These are phyloP conservation scores for Cladosporium oxysporum DNA, from an alignment of 2,329 filamentous ascomycete species.

Conservation along the genomic window DNA sequence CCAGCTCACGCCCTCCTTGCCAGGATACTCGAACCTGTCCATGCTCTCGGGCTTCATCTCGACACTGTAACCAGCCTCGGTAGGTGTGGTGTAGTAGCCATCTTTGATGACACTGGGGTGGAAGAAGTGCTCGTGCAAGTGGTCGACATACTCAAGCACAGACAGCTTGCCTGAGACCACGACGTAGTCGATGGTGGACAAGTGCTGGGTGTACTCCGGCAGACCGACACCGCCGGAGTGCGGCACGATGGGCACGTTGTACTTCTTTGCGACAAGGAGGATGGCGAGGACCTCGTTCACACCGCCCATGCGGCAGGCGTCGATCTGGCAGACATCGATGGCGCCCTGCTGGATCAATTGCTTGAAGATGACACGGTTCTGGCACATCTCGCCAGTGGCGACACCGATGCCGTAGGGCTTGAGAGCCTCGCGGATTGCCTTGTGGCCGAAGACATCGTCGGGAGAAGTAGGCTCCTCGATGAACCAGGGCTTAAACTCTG, in stretches of 20 bases:
- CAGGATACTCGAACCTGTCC: conserved; percentile 76
- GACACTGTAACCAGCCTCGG: conserved; percentile 81
- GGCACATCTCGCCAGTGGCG: conserved; percentile 92
- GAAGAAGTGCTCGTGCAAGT: conserved; percentile 90
- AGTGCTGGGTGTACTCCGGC: conserved; percentile 90
- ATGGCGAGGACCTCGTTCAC: conserved; percentile 94
- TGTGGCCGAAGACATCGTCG: conserved; percentile 87
- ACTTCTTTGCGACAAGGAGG: conserved; percentile 79
- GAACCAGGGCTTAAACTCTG: conserved; percentile 86
- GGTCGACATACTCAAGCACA: conserved; percentile 88
- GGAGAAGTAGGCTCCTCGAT: conserved; percentile 93
- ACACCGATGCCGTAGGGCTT: conserved; percentile 75
- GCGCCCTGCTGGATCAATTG: conserved; percentile 78
- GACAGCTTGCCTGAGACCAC: conserved; percentile 74
- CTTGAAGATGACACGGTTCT: conserved; percentile 93
- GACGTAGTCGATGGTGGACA: conserved; percentile 91
- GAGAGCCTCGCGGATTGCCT: conserved; percentile 78
- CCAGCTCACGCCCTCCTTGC: conserved; percentile 77
- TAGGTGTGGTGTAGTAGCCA: conserved; percentile 85
- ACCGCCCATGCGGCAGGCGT: conserved; percentile 85
- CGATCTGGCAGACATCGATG: conserved; percentile 86
- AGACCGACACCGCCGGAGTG: conserved; percentile 88
- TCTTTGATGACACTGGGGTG: conserved; percentile 78
- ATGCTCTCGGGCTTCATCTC: conserved; percentile 92
- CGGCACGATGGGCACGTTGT: conserved; percentile 78